phyloP scores from a whole-genome alignment of 2,329 filamentous ascomycete genomes.

The Pseudocercospora fijiensis region DNA sequence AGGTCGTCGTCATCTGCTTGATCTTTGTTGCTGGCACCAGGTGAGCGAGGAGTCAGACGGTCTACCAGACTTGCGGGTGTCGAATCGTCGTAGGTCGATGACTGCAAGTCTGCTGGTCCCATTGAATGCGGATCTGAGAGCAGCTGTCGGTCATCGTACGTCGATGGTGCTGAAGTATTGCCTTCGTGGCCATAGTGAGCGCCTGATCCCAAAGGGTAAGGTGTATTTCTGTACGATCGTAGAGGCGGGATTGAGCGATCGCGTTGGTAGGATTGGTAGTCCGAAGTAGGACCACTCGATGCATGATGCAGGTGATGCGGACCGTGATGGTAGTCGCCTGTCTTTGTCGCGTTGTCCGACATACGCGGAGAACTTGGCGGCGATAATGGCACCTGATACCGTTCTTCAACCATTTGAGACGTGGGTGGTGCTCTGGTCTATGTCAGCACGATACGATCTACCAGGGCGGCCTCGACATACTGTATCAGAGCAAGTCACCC shows the following conservation, averaged over 20 bases:
- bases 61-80: slow-evolving; percentile 49
- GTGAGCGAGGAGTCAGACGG: slow-evolving; percentile 47
- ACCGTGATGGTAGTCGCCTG: slow-evolving; percentile 44
- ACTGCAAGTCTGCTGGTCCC: slow-evolving; percentile 15
- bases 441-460: slow-evolving; percentile 5
- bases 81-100: slow-evolving; percentile 43
- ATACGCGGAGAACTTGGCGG: slow-evolving; percentile 53
- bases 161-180: background rate
- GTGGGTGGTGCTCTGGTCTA: slow-evolving; percentile 10
- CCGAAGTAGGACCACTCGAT: background rate
- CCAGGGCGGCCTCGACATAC: background rate
- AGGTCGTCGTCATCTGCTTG: slow-evolving; percentile 43
- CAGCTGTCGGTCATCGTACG: slow-evolving; percentile 10
- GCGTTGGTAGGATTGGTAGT: slow-evolving; percentile 12
- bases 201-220: slow-evolving; percentile 40
- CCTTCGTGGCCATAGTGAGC: background rate
- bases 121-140: slow-evolving; percentile 19
- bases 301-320: slow-evolving; percentile 5
- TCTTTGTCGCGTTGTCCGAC: slow-evolving; percentile 48
- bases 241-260: slow-evolving; percentile 35
- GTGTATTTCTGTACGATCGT: slow-evolving; percentile 47
- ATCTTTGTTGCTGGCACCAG: slow-evolving; percentile 36
- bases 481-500: background rate
- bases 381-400: slow-evolving; percentile 49
- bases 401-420: slow-evolving; percentile 43